phyloP scores from a whole-genome alignment of 345 rosid species.

The Citrus inodora region DNA sequence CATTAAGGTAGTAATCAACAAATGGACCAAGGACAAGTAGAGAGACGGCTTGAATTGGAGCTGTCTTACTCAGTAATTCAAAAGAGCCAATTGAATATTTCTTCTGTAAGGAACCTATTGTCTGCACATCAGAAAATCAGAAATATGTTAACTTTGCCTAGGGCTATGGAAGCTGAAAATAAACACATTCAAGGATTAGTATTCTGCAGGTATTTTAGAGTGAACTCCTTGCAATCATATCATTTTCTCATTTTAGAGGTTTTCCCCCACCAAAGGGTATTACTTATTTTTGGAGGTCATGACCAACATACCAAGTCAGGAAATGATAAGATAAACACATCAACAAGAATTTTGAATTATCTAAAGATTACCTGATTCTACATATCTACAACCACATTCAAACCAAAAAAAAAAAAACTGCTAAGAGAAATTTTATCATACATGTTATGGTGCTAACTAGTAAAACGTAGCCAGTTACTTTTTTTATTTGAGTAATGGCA shows the following conservation, averaged over 20 bases:
- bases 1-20: conserved; percentile 70
- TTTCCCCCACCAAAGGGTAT: background rate
- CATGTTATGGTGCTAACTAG: too few relatives aligned
- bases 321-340: background rate
- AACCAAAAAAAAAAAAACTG: too few relatives aligned
- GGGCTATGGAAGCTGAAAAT: background rate
- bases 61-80: conserved; percentile 87
- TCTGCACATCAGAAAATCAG: conserved; percentile 37
- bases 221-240: background rate
- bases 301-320: background rate
- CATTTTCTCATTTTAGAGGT: background rate
- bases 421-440: too few relatives aligned
- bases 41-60: conserved; percentile 98
- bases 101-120: conserved; percentile 90
- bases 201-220: background rate
- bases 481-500: too few relatives aligned
- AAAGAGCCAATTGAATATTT: conserved; percentile 92
- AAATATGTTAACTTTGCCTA: background rate
- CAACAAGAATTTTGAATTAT: background rate
- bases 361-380: background rate
- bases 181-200: background rate
- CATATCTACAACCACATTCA: background rate
- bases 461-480: too few relatives aligned
- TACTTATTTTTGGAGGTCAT: background rate
- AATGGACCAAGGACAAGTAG: conserved; percentile 87